phyloP scores from a whole-genome alignment of 306 rosid species.

The Medicago lupulina region DNA sequence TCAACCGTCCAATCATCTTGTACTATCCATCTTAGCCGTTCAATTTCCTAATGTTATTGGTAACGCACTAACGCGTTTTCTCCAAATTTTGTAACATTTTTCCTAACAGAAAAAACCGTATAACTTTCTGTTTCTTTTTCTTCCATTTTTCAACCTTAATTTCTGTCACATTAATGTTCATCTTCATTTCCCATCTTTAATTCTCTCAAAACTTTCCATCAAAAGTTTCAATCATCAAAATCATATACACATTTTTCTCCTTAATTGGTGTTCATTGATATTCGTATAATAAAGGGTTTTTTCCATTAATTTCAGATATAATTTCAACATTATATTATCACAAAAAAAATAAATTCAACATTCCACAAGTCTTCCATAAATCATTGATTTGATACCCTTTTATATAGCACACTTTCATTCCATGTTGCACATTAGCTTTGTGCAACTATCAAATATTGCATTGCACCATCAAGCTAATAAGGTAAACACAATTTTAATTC shows the following conservation, averaged over 20 bases:
- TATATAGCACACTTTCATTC: constrained; percentile 9
- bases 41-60: constrained; percentile 4
- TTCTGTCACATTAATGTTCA: constrained; percentile 23
- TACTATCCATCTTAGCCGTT: constrained; percentile 22
- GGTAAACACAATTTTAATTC: not conserved
- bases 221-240: not conserved
- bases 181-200: constrained; percentile 4
- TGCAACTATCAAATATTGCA: constrained; percentile 27
- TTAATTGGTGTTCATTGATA: constrained; percentile 10
- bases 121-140: constrained; percentile 10
- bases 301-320: constrained; percentile 5
- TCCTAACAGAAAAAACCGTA: constrained; percentile 60
- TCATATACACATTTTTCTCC: constrained; percentile 9
- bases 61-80: constrained; percentile 43
- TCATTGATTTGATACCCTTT: not conserved
- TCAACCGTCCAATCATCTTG: constrained; percentile 4
- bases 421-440: constrained; percentile 26
- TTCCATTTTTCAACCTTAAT: constrained; percentile 15
- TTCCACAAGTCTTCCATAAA: constrained; percentile 27
- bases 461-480: constrained; percentile 26
- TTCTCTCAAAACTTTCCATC: constrained; percentile 22
- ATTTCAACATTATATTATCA: constrained; percentile 2
- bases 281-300: not conserved
- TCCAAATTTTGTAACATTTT: constrained; percentile 29
- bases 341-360: not conserved